Conservation (phyloP, 805 yeast species). For the Blastobotrys parvus region DNA sequence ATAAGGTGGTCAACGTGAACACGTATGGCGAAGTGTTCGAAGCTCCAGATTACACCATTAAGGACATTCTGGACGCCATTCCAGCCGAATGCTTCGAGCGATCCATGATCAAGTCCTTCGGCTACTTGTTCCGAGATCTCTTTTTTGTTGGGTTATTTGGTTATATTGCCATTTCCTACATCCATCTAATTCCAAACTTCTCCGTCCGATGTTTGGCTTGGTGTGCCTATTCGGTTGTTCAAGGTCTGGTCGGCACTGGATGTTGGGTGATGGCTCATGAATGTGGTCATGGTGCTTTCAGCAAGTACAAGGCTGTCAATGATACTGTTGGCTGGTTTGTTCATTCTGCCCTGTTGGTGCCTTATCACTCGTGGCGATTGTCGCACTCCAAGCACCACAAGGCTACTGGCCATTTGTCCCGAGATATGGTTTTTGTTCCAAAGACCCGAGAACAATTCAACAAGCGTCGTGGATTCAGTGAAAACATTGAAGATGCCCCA, state of each 20-base stretch:
- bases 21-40: constrained; percentile 58
- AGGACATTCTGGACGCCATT: constrained; percentile 62
- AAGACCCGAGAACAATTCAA: constrained; percentile 51
- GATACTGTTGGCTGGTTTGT: constrained; percentile 77
- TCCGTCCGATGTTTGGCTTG: constrained; percentile 48
- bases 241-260: constrained; percentile 69
- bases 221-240: constrained; percentile 44
- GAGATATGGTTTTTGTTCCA: constrained; percentile 85
- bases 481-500: constrained; percentile 69
- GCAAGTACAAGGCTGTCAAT: constrained; percentile 62
- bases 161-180: constrained; percentile 43
- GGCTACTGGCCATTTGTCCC: constrained; percentile 73
- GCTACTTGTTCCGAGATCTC: constrained; percentile 63
- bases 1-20: constrained; percentile 29
- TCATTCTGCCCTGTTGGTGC: constrained; percentile 72
- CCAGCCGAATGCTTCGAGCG: constrained; percentile 72
- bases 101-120: constrained; percentile 43
- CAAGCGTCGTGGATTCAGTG: constrained; percentile 30
- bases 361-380: constrained; percentile 81
- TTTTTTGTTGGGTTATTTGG: constrained; percentile 37
- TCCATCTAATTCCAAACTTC: constrained; percentile 41
- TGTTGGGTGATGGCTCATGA: constrained; percentile 85
- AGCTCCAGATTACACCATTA: constrained; percentile 69
- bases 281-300: constrained; percentile 85
- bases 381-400: constrained; percentile 85